Percentiles rank a stretch among this genome's conserved stretches.
Evolutionary conservation across 2,329 filamentous ascomycete species (phyloP).

Genomic region (Pseudopithomyces maydicus): DNA sequence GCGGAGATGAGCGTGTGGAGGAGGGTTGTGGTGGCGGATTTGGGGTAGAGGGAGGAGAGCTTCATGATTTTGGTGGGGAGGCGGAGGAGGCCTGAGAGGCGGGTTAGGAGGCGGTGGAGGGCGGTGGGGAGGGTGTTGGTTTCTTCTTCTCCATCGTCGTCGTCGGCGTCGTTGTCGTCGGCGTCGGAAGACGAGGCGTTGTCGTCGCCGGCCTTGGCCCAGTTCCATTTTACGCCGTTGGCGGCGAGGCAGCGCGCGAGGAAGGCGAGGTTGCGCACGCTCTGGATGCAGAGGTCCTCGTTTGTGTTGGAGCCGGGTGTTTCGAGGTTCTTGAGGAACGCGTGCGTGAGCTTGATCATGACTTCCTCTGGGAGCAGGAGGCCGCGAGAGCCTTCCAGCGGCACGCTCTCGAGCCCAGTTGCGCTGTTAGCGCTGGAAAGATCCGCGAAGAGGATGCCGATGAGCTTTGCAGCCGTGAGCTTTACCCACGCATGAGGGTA

Average conservation of each 20-base stretch:
- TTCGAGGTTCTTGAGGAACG: conserved; percentile 65
- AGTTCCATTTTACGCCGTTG: conserved; percentile 58
- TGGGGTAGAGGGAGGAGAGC: conserved; percentile 69
- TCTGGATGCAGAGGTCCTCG: conserved; percentile 77
- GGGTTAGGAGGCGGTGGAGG: conserved; percentile 77
- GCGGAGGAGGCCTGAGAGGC: conserved; percentile 78
- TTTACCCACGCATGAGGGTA: conserved; percentile 78
- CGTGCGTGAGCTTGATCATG: conserved; percentile 63
- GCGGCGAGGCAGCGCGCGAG: conserved; percentile 69
- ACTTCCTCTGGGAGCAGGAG: conserved; percentile 68
- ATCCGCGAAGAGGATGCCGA: conserved; percentile 79
- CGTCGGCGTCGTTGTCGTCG: conserved; percentile 54
- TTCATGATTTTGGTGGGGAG: conserved; percentile 64
- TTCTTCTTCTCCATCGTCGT: conserved; percentile 47
- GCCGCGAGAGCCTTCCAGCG: conserved; percentile 72
- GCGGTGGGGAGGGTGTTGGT: conserved; percentile 48
- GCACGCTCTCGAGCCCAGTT: conserved; percentile 59
- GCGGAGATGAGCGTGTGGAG: conserved; percentile 71
- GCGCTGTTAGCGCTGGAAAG: conserved; percentile 69
- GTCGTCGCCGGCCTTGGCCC: conserved; percentile 47
- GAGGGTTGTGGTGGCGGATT: conserved; percentile 75
- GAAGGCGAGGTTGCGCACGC: conserved; percentile 81
- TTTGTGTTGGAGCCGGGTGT: conserved; percentile 68
- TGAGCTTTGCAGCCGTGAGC: conserved; percentile 73
- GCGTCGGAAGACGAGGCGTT: conserved; percentile 50